Evolutionary conservation across 2,329 filamentous ascomycete species (phyloP), one percentile per base, ranked within the genome.

Genomic region (Penicillium sp.): DNA sequence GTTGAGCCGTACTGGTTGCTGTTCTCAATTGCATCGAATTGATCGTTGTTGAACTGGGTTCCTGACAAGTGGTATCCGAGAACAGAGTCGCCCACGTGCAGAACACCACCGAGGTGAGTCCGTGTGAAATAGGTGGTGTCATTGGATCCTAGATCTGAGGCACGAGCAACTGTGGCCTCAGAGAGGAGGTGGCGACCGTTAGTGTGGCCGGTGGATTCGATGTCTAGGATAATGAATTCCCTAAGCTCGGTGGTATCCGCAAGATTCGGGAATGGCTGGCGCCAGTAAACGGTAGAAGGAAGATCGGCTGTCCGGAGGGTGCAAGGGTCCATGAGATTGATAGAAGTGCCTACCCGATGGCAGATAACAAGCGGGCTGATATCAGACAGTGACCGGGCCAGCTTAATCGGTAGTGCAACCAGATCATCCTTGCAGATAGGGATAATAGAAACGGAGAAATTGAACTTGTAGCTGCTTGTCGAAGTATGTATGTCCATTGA

Each of bases 361-460:
- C 94, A 97, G 37, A 99, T 80, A 1, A 88, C 85, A 37, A 99
- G 80, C 3, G 94, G 94, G 2, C 86, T 84, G 66, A 97, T 96
- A 74, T 96, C 97, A 61, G 94, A 92, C 50, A 89, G 80, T 54
- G 88, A 85, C 73, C 92, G 94, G 14, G 94, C 94, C 57, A 97
- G 80, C 65, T 91, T 92, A 61, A 96, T 86, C 1, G 94, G 94
- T 35, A 99, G 79, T 1, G 90, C 92, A n/a, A 99, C 90, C 29
- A 99, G 80, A 71, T 99, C 94, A 67, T 99, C 94, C 75, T 97
- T 96, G 81, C 94, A 97, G 48, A 99, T 92, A 1, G 94, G 94
- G 26, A 97, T 88, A 47, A 99, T 76, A 71, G 97, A 90, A 52
- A 89, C 52, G 0, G 92, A 95, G 76, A 86, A 97, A 44, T 89